Conservation (phyloP, 306 rosid species). For the Lupinus albus region DNA sequence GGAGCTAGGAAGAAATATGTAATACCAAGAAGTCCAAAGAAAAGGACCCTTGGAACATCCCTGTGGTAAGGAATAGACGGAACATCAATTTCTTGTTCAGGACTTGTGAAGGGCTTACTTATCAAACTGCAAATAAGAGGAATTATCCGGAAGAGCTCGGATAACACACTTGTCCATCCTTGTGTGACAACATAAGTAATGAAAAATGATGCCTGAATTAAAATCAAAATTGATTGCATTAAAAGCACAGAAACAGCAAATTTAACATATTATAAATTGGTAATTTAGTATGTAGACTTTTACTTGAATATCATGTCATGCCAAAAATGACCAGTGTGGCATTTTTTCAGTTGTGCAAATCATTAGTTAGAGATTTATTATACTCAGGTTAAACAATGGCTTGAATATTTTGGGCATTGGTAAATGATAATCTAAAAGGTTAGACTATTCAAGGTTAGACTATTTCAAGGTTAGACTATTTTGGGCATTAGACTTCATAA, state of each 20-base stretch:
- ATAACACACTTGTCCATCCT: constrained; percentile 87
- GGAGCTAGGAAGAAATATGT: constrained; percentile 97
- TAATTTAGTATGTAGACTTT: constrained; percentile 9
- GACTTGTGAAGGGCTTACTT: constrained; percentile 55
- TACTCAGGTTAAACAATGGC: not conserved
- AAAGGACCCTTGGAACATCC: constrained; percentile 78
- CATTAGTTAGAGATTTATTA: not conserved
- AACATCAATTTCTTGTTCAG: constrained; percentile 62
- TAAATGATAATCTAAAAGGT: not conserved
- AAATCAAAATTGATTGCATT: constrained; percentile 44
- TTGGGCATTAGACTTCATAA: not conserved
- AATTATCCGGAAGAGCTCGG: constrained; percentile 78
- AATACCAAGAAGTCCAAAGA: constrained; percentile 92
- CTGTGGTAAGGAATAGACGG: constrained; percentile 68
- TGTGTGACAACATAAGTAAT: constrained; percentile 91
- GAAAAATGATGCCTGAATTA: constrained; percentile 83
- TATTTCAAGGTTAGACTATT: not conserved
- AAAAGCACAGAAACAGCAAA: constrained; percentile 33
- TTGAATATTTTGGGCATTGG: not conserved
- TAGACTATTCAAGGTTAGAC: constrained; percentile 1
- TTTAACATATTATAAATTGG: constrained; percentile 16
- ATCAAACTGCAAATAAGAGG: constrained; percentile 63
- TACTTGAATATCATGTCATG: constrained; percentile 28
- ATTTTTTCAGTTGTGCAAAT: not conserved
- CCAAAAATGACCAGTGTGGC: constrained; percentile 12